Percentiles rank a stretch among this genome's conserved stretches.
These are phyloP conservation scores for Nitzschia inconspicua DNA, from an alignment of 108 stramenopile species.

Conservation along the genomic window DNA sequence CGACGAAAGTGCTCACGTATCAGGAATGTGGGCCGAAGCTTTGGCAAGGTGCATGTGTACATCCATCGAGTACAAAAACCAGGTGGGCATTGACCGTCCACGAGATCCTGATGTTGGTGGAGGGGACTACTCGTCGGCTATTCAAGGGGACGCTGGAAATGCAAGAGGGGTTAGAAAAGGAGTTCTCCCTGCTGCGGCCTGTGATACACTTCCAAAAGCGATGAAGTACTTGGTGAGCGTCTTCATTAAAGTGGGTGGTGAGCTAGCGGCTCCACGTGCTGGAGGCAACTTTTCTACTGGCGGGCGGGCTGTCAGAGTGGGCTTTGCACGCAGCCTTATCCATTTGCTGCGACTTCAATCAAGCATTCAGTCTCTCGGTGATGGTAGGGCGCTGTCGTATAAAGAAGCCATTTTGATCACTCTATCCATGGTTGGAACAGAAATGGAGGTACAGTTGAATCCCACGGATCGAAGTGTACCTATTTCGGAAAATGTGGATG, in stretches of 20 bases:
- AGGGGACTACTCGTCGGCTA: background rate
- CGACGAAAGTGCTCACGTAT: conserved; percentile 69
- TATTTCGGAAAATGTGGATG: background rate
- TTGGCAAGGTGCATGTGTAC: conserved; percentile 72
- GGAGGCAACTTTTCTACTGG: conserved; percentile 75
- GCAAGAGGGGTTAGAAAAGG: conserved; percentile 10
- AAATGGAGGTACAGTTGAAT: conserved; percentile 63
- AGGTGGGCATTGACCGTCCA: conserved; percentile 19
- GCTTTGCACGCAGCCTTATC: conserved; percentile 43
- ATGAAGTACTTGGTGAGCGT: conserved; percentile 54
- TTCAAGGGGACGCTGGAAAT: background rate
- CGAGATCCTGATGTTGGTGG: conserved; percentile 15
- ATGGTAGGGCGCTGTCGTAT: conserved; percentile 29
- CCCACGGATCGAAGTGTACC: conserved; percentile 9
- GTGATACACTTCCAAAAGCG: conserved; percentile 44
- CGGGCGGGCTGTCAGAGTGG: conserved; percentile 76
- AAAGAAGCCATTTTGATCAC: conserved; percentile 45
- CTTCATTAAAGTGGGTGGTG: conserved; percentile 82
- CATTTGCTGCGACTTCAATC: conserved; percentile 57
- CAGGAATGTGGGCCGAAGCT: conserved; percentile 62
- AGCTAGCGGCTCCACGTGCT: conserved; percentile 47
- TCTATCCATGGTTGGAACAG: conserved; percentile 67
- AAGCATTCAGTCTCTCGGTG: conserved; percentile 29
- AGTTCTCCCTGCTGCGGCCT: conserved; percentile 9
- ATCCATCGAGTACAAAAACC: conserved; percentile 50